These are phyloP conservation scores for Climacium dendroides DNA, from an alignment of 225 moss, liverwort and hornwort species.

Conservation along the genomic window DNA sequence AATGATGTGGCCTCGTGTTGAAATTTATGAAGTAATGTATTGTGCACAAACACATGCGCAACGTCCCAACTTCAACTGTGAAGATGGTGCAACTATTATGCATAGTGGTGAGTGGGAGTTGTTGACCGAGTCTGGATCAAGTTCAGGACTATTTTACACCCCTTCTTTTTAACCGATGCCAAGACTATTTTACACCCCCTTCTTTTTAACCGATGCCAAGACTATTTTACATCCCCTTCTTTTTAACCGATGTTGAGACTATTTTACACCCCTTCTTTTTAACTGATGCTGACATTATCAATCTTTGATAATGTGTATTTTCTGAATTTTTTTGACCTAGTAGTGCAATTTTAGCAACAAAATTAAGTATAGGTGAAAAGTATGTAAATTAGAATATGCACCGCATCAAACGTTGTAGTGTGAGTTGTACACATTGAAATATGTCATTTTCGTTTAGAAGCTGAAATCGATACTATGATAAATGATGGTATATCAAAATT, in stretches of 20 bases:
- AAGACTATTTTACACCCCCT: background rate
- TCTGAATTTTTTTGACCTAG: background rate
- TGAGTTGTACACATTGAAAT: fast-evolving
- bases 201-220: background rate
- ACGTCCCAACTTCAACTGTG: conserved; percentile 7
- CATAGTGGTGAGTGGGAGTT: conserved; percentile 30
- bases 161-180: background rate
- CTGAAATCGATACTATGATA: fast-evolving
- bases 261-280: background rate
- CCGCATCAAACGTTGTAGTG: fast-evolving
- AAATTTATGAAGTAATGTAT: background rate
- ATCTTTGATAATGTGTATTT: too few species aligned
- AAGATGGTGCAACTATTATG: background rate
- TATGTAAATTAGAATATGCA: fast-evolving
- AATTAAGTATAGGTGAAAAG: background rate
- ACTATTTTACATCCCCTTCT: background rate
- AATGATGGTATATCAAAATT: too few species aligned
- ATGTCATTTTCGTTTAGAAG: fast-evolving
- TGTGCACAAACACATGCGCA: background rate
- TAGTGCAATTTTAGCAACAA: background rate
- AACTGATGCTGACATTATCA: background rate
- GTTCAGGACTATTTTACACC: background rate
- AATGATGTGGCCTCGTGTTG: conserved; percentile 26
- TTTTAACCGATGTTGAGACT: background rate
- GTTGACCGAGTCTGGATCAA: conserved; percentile 10